Percentiles rank a stretch among this genome's conserved stretches.
These are phyloP conservation scores for Colletotrichum somersetense DNA, from an alignment of 2,329 filamentous ascomycete genomes.

Conservation along the genomic window DNA sequence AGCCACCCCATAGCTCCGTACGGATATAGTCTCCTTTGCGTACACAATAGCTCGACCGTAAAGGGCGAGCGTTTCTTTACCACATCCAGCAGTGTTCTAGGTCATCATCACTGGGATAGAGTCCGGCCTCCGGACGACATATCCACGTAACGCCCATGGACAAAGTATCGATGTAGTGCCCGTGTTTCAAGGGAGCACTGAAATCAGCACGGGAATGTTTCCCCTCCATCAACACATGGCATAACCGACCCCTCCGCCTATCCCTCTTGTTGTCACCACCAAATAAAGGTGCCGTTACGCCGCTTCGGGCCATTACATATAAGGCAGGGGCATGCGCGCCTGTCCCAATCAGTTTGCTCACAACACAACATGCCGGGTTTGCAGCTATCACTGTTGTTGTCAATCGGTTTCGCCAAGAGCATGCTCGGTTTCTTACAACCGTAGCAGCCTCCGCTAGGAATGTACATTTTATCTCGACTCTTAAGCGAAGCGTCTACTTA, in stretches of 20 bases:
- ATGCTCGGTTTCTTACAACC: conserved; percentile 9
- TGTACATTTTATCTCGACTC: conserved; percentile 8
- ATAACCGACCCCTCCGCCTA: background rate
- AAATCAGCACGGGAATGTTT: conserved; percentile 13
- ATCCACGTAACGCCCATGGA: background rate
- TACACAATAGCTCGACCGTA: background rate
- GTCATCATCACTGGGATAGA: background rate
- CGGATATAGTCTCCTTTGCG: background rate
- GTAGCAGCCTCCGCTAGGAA: conserved; percentile 31
- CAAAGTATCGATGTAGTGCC: background rate
- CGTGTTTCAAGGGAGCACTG: background rate
- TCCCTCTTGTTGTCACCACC: background rate
- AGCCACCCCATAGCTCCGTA: background rate
- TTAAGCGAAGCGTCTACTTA: conserved; percentile 12
- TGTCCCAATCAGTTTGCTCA: conserved; percentile 1
- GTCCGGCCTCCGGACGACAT: background rate
- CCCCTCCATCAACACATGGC: background rate
- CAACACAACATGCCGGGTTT: conserved; percentile 10
- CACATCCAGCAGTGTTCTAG: background rate
- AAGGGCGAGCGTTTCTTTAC: background rate
- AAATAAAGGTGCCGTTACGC: conserved; percentile 15
- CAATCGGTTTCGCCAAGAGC: background rate
- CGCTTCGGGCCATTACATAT: conserved; percentile 6
- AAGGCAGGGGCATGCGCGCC: background rate
- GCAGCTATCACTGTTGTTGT: conserved; percentile 23